Base-by-base conservation (phyloP, 108 stramenopile species). In the Fistulifera pelliculosa region DNA sequence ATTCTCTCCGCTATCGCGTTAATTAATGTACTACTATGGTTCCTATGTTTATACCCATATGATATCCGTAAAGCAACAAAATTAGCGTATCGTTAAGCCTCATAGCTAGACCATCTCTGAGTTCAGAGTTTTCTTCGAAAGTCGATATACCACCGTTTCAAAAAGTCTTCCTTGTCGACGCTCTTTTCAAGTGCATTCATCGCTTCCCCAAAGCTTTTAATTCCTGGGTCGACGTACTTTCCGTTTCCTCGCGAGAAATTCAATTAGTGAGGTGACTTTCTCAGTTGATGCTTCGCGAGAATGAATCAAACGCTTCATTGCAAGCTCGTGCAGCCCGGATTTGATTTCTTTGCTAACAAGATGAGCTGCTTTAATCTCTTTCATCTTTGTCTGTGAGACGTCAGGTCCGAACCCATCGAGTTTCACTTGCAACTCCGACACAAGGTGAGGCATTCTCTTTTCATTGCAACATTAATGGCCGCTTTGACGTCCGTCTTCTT, bases 401-500 rank as follows among this genome's bases (percentile, higher is more conserved):
- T 71, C 70, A 10, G 75, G 60, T 0, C 65, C 73, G 47, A 90
- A 51, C 8, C 53, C 53, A 49, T 83, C 81, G 41, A 85, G 69
- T 47, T 90, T 90, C 3, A 61, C 76, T 51, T 82, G 72, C 17
- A 90, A 54, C 43, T 90, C 85, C 17, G 77, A 66, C 7, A 85
- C 89, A 8, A 90, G 47, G 8, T 65, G 63, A 2, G 76, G 77
- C 44, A 87, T 64, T 35, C 64, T 68, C 54, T 90, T 90, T 79
- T 73, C 27, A 75, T 84, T 0, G 89, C 89, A 51, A 87, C 83
- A 61, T 86, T 86, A 27, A 90, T 87, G 22, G 89, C 89, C 23
- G 89, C 81, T 14, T 78, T 81, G 16, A 90, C 80, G 47, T 90
- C 89, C 27, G 89, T 90, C 61, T 83, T 74, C 57, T 84, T 83